A percentile compares a stretch with the other conserved stretches of the same genome.
Conservation (phyloP, 805 yeast species). For the Candida andamanensis region DNA sequence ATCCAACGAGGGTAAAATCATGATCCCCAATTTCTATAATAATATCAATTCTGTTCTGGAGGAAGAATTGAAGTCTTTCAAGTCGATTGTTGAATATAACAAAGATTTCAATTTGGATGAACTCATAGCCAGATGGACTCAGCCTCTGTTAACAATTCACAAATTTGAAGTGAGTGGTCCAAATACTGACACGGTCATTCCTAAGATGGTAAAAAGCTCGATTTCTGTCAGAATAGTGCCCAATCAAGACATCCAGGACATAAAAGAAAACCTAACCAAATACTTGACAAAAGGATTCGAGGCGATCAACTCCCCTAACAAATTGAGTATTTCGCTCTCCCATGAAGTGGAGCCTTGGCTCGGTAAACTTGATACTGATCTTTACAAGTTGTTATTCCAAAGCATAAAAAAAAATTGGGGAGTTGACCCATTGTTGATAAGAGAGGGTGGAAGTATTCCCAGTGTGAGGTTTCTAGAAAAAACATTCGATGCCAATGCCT, state of each 20-base stretch:
- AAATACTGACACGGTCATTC: conserved; percentile 82
- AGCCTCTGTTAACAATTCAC: conserved; percentile 86
- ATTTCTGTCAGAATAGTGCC: conserved; percentile 87
- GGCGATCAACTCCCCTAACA: conserved; percentile 54
- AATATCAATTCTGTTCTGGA: conserved; percentile 54
- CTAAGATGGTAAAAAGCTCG: conserved; percentile 70
- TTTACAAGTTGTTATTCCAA: conserved; percentile 60
- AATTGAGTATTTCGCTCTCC: conserved; percentile 52
- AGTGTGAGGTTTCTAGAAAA: conserved; percentile 81
- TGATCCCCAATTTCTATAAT: conserved; percentile 69
- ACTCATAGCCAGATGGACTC: conserved; percentile 78
- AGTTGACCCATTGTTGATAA: conserved; percentile 70
- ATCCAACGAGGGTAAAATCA: conserved; percentile 43
- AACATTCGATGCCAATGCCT: conserved; percentile 79
- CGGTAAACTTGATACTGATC: conserved; percentile 75
- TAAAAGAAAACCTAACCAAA: conserved; percentile 46
- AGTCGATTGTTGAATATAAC: conserved; percentile 44
- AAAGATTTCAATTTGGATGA: conserved; percentile 37
- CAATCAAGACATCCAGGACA: conserved; percentile 61
- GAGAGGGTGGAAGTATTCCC: conserved; percentile 98
- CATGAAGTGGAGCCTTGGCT: conserved; percentile 97
- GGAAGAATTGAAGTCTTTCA: conserved; percentile 57
- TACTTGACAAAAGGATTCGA: conserved; percentile 46
- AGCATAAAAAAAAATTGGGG: conserved; percentile 73
- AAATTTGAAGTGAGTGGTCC: conserved; percentile 86